A percentile compares a stretch with the other conserved stretches of the same genome.
Conservation (phyloP, 208 protist species). For the Wallacemonas sp. region DNA sequence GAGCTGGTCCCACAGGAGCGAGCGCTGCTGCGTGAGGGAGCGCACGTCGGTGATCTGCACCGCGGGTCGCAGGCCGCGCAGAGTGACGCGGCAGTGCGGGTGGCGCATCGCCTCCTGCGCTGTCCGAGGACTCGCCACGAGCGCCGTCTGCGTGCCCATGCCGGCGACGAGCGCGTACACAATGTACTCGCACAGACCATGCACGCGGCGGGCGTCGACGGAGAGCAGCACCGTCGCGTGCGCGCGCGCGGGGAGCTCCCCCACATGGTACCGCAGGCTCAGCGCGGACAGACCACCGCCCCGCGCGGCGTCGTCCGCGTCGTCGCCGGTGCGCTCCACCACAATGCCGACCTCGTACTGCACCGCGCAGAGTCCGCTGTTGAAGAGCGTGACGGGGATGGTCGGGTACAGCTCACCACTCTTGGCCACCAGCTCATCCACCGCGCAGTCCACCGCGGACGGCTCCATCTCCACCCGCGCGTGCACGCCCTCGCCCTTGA, state of each 20-base stretch:
- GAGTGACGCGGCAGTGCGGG: conserved; percentile 67
- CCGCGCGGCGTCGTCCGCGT: neutral
- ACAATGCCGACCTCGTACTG: conserved; percentile 73
- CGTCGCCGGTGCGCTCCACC: conserved; percentile 8
- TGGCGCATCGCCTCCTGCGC: conserved; percentile 56
- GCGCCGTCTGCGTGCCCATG: conserved; percentile 16
- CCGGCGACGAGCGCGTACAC: conserved; percentile 66
- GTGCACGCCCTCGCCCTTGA: conserved; percentile 68
- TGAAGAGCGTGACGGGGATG: conserved; percentile 82
- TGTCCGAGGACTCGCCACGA: conserved; percentile 37
- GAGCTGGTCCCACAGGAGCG: conserved; percentile 78
- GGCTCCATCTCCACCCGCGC: conserved; percentile 84
- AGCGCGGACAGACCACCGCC: conserved; percentile 17
- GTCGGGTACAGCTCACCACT: conserved; percentile 51
- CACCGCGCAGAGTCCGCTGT: conserved; percentile 79
- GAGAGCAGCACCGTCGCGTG: conserved; percentile 82
- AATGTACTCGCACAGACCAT: conserved; percentile 72
- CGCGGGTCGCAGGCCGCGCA: conserved; percentile 64
- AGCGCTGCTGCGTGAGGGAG: conserved; percentile 50
- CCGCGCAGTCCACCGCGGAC: conserved; percentile 54
- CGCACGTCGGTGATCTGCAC: conserved; percentile 85
- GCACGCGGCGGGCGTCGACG: conserved; percentile 39
- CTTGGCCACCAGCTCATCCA: conserved; percentile 35
- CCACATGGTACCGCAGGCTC: conserved; percentile 53
- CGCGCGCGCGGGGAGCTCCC: conserved; percentile 79